These are phyloP conservation scores for Danielozyma ontarioensis DNA, from an alignment of 805 yeast genomes.

Conservation along the genomic window DNA sequence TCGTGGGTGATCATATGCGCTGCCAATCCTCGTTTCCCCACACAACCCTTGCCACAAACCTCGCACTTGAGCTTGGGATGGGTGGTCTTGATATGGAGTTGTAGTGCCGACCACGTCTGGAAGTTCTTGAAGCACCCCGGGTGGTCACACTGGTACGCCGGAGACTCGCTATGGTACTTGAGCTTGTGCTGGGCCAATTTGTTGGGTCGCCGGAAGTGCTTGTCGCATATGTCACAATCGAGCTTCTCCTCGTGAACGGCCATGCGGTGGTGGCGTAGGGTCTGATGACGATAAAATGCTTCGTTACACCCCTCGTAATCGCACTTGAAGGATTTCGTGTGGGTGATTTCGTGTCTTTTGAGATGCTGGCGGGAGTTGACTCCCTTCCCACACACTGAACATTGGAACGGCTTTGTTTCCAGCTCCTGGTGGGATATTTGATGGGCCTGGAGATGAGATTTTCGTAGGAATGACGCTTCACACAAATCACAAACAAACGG, in stretches of 20 bases:
- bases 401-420: conserved; percentile 62
- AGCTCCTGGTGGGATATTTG: conserved; percentile 50
- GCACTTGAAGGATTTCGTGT: conserved; percentile 61
- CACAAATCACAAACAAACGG: conserved; percentile 71
- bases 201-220: conserved; percentile 58
- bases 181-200: conserved; percentile 61
- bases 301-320: conserved; percentile 57
- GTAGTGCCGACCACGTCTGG: conserved; percentile 70
- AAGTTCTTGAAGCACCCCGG: conserved; percentile 58
- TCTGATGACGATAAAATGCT: conserved; percentile 69
- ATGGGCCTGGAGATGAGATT: conserved; percentile 79
- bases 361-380: conserved; percentile 77
- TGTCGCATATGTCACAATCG: conserved; percentile 59
- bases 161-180: conserved; percentile 56
- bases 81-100: conserved; percentile 60
- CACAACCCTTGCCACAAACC: conserved; percentile 65
- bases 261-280: conserved; percentile 65
- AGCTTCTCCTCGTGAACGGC: conserved; percentile 55
- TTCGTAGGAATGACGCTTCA: conserved; percentile 60
- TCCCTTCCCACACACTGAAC: conserved; percentile 77
- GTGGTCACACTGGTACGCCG: conserved; percentile 56
- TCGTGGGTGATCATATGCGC: conserved; percentile 73
- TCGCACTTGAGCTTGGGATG: conserved; percentile 68
- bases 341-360: conserved; percentile 77
- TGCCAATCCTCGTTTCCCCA: conserved; percentile 62